Percentiles rank a stretch among this genome's conserved stretches.
phyloP scores from a whole-genome alignment of 345 rosid genomes.

The Kandelia obovata region DNA sequence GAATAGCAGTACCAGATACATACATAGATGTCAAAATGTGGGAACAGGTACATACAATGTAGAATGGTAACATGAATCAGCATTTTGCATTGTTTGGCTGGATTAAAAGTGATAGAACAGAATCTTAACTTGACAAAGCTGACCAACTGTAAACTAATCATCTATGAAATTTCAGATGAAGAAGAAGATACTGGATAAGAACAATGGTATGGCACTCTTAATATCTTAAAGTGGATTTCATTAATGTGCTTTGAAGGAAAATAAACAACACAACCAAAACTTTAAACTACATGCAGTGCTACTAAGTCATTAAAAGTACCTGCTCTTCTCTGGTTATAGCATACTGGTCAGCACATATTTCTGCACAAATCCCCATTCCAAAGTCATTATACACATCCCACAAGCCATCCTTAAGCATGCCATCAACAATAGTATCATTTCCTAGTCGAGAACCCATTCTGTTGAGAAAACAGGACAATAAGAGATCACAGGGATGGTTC shows the following conservation, averaged over 20 bases:
- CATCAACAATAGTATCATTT: conserved; percentile 28
- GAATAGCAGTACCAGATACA: not conserved
- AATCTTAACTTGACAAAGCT: too few relatives aligned
- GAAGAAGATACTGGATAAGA: not conserved
- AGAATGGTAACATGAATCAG: not conserved
- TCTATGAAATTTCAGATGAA: not conserved
- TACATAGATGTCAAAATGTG: too few relatives aligned
- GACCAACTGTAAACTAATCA: not conserved
- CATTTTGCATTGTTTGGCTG: conserved; percentile 4
- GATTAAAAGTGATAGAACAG: not conserved
- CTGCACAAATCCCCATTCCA: conserved; percentile 37
- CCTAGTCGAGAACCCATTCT: conserved; percentile 33
- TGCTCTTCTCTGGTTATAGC: conserved; percentile 25
- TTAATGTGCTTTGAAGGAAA: not conserved
- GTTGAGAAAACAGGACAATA: conserved; percentile 5
- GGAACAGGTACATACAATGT: too few relatives aligned
- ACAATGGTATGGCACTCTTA: not conserved
- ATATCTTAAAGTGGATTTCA: not conserved
- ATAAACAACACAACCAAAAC: not conserved
- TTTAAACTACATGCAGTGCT: too few relatives aligned
- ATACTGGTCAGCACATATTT: conserved; percentile 28
- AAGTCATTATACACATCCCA: conserved; percentile 36
- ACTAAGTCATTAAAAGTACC: conserved; percentile 2
- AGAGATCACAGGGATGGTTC: not conserved
- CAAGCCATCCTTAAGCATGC: conserved; percentile 32